These are phyloP conservation scores for Podaxis pistillaris DNA, from an alignment of 768 basidiomycete species.

Conservation along the genomic window DNA sequence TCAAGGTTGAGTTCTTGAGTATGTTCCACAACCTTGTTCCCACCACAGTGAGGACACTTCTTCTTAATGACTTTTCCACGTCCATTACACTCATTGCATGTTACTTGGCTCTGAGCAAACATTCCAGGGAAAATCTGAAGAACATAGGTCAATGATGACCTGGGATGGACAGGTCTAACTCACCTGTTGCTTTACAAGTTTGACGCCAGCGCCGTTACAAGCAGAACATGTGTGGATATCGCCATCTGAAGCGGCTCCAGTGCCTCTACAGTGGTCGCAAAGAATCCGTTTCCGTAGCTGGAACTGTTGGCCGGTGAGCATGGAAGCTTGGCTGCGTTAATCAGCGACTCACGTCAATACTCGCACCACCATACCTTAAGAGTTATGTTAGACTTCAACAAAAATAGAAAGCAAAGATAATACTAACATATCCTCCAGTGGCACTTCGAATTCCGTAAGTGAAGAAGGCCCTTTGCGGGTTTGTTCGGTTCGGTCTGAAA, in stretches of 20 bases:
- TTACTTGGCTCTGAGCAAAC: constrained; percentile 85
- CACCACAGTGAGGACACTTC: constrained; percentile 79
- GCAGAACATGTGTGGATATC: constrained; percentile 86
- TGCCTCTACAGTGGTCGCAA: constrained; percentile 95
- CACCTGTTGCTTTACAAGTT: constrained; percentile 81
- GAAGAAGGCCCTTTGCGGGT: constrained; percentile 73
- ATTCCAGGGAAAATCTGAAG: constrained; percentile 87
- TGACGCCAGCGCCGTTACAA: constrained; percentile 85
- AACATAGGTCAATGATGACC: neutral
- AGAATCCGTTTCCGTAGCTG: constrained; percentile 89
- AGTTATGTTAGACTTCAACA: constrained; percentile 14
- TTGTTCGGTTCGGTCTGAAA: constrained; percentile 55
- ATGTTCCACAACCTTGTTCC: constrained; percentile 79
- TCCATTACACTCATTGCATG: constrained; percentile 83
- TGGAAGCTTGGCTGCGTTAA: neutral
- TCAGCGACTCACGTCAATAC: constrained; percentile 64
- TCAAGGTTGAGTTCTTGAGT: constrained; percentile 84
- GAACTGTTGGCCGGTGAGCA: constrained; percentile 53
- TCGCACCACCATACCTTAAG: constrained; percentile 76
- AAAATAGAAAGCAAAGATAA: neutral
- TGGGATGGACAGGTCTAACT: neutral
- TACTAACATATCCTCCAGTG: constrained; percentile 77
- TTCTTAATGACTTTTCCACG: constrained; percentile 77
- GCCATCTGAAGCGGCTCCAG: constrained; percentile 85
- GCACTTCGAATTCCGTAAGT: constrained; percentile 81